Evolutionary conservation across 495 filamentous ascomycete species (phyloP).

Genomic region (Hypoxylon trugodes): DNA sequence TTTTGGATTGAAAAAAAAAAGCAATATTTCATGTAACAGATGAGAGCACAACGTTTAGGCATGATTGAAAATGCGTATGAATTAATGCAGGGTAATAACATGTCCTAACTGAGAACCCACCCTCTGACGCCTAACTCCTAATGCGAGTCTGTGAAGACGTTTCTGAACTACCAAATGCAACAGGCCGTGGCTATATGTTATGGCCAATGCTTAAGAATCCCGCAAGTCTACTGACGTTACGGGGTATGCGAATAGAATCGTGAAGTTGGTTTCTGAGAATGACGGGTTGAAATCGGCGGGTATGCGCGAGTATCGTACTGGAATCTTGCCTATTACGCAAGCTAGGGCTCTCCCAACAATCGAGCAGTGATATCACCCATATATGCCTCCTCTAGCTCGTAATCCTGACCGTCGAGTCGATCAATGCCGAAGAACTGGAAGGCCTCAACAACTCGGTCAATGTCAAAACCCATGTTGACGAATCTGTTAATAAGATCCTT

Average conservation of each 20-base stretch:
- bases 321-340: neutral
- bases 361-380: slow-evolving; percentile 90
- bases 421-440: slow-evolving; percentile 86
- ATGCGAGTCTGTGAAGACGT: slow-evolving; percentile 35
- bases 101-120: slow-evolving; percentile 5
- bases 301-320: neutral
- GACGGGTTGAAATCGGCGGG: neutral
- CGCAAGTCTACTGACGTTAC: neutral
- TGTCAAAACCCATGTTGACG: slow-evolving; percentile 90
- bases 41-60: neutral
- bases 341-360: slow-evolving; percentile 75
- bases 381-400: slow-evolving; percentile 83
- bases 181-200: neutral
- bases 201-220: neutral
- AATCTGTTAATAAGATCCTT: slow-evolving; percentile 89
- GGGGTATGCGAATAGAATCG: neutral
- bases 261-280: neutral
- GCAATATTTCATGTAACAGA: neutral
- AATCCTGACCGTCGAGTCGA: slow-evolving; percentile 76
- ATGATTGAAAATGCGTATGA: neutral
- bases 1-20: neutral
- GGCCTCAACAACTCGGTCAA: slow-evolving; percentile 85
- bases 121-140: slow-evolving; percentile 29
- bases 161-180: slow-evolving; percentile 20
- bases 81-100: slow-evolving; percentile 13